A percentile compares a stretch with the other conserved stretches of the same genome.
Conservation (phyloP, 805 yeast genomes). For the Ogataea methanolica region DNA sequence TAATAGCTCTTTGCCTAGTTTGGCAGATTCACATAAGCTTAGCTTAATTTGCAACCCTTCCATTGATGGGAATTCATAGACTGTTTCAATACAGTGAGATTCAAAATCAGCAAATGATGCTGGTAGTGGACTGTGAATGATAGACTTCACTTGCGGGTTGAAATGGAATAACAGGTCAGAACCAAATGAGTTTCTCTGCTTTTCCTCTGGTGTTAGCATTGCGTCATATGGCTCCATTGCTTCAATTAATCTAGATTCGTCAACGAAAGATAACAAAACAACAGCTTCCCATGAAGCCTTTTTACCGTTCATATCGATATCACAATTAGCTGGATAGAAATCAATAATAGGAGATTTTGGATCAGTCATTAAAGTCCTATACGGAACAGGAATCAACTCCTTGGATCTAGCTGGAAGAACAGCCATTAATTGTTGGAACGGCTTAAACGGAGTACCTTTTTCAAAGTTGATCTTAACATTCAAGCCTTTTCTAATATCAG, state of each 20-base stretch:
- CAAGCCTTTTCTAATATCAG: conserved; percentile 76
- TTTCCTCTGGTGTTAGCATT: conserved; percentile 65
- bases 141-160: conserved; percentile 68
- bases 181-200: conserved; percentile 71
- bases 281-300: conserved; percentile 98
- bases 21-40: conserved; percentile 65
- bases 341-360: conserved; percentile 81
- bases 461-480: conserved; percentile 59
- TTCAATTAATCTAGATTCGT: conserved; percentile 64
- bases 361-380: conserved; percentile 82
- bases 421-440: conserved; percentile 96
- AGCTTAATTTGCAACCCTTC: conserved; percentile 36
- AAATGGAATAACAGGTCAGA: conserved; percentile 59
- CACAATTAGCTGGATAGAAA: conserved; percentile 86
- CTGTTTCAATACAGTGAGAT: conserved; percentile 69
- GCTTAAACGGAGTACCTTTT: conserved; percentile 75
- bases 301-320: conserved; percentile 88
- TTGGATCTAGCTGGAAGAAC: conserved; percentile 92
- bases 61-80: conserved; percentile 48
- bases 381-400: conserved; percentile 68
- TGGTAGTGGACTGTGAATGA: conserved; percentile 73
- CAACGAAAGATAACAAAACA: conserved; percentile 87
- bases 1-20: conserved; percentile 60
- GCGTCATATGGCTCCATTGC: conserved; percentile 67
- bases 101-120: conserved; percentile 73